These are phyloP conservation scores for Venturia asperata DNA, from an alignment of 2,329 filamentous ascomycete genomes.

Conservation along the genomic window DNA sequence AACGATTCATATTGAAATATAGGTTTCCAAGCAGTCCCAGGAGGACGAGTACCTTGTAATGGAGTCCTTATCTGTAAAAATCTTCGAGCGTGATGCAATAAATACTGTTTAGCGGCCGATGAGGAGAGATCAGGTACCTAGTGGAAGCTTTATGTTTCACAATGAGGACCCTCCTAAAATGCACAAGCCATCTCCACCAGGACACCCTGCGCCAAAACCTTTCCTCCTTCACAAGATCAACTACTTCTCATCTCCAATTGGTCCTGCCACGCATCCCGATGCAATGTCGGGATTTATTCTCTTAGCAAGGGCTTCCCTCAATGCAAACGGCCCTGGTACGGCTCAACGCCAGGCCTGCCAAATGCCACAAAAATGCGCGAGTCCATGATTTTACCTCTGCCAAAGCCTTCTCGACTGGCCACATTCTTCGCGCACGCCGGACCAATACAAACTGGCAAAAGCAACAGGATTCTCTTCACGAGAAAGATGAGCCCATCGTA, in stretches of 20 bases:
- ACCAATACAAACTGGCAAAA: neutral
- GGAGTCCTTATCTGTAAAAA: too few species aligned
- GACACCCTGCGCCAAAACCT: neutral
- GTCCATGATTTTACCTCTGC: slow-evolving; percentile 27
- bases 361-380: slow-evolving; percentile 35
- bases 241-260: neutral
- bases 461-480: neutral
- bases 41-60: too few species aligned
- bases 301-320: slow-evolving; percentile 22
- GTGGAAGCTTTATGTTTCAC: neutral
- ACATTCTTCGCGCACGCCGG: neutral
- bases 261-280: slow-evolving; percentile 8
- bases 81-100: too few species aligned
- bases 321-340: slow-evolving; percentile 41
- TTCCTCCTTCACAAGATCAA: neutral
- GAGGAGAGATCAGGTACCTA: too few species aligned
- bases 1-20: too few species aligned
- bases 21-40: too few species aligned
- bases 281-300: slow-evolving; percentile 13
- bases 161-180: neutral
- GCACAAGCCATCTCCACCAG: neutral
- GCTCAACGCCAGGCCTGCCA: slow-evolving; percentile 40
- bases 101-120: too few species aligned
- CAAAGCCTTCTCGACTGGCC: slow-evolving; percentile 22
- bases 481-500: neutral